Percentiles rank a stretch among this genome's conserved stretches.
Evolutionary conservation across 352 stramenopile genomes (phyloP).

Genomic region (Phytophthora kernoviae): DNA sequence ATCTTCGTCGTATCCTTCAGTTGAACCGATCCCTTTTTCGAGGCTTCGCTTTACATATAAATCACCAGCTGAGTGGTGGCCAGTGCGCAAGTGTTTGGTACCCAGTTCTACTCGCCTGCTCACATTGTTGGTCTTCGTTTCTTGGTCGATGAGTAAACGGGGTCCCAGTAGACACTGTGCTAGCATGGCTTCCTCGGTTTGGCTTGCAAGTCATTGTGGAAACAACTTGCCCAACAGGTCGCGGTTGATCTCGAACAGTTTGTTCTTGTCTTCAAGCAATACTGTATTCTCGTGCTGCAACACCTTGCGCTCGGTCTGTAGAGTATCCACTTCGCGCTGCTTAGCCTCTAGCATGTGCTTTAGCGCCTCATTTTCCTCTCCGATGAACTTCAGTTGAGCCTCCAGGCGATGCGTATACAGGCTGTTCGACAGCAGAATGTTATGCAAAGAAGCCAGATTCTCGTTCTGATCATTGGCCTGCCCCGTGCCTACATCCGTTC

Average conservation of each 20-base stretch:
- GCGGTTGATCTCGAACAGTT: slow-evolving; percentile 81
- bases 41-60: slow-evolving; percentile 15
- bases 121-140: slow-evolving; percentile 24
- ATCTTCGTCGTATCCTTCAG: slow-evolving; percentile 14
- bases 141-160: slow-evolving; percentile 13
- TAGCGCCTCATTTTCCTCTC: slow-evolving; percentile 69
- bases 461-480: slow-evolving; percentile 51
- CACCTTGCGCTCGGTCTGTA: slow-evolving; percentile 60
- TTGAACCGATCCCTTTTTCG: slow-evolving; percentile 17
- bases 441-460: slow-evolving; percentile 66
- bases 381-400: slow-evolving; percentile 65
- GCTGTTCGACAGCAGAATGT: slow-evolving; percentile 68
- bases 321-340: slow-evolving; percentile 54
- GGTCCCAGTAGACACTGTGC: neutral
- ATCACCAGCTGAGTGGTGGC: slow-evolving; percentile 17
- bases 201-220: slow-evolving; percentile 43
- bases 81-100: slow-evolving; percentile 3
- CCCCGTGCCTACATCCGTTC: slow-evolving; percentile 33
- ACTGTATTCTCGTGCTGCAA: slow-evolving; percentile 74
- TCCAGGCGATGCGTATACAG: slow-evolving; percentile 81
- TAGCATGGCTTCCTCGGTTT: slow-evolving; percentile 4
- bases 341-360: slow-evolving; percentile 55
- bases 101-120: slow-evolving; percentile 20
- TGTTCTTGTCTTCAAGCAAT: slow-evolving; percentile 76
- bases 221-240: slow-evolving; percentile 71